A percentile compares a stretch with the other conserved stretches of the same genome.
phyloP scores from a whole-genome alignment of 768 basidiomycete species.

The Trametes maxima region DNA sequence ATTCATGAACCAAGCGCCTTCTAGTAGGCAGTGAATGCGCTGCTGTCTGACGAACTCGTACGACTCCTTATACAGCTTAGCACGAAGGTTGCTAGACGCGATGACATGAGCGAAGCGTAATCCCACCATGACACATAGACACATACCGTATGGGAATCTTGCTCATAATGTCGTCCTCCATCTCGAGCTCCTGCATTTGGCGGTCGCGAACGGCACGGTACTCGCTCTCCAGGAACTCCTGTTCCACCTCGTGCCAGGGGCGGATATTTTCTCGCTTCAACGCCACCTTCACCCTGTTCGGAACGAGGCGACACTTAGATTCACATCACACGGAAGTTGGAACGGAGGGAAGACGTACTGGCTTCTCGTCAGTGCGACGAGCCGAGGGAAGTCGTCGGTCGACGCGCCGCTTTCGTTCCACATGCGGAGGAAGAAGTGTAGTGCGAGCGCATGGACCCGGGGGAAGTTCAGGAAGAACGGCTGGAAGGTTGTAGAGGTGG shows the following conservation, averaged over 20 bases:
- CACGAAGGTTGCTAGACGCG: conserved; percentile 68
- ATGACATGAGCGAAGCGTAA: no score
- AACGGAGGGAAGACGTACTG: conserved; percentile 51
- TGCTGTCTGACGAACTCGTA: conserved; percentile 89
- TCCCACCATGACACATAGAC: not conserved
- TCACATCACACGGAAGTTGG: not conserved
- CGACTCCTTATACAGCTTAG: conserved; percentile 86
- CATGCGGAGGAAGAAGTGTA: conserved; percentile 88
- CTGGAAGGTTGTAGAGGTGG: conserved; percentile 78
- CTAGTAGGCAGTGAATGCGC: conserved; percentile 82
- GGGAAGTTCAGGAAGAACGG: conserved; percentile 88
- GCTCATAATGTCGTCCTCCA: conserved; percentile 84
- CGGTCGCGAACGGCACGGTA: conserved; percentile 85
- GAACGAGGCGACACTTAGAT: not conserved
- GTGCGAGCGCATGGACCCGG: conserved; percentile 78
- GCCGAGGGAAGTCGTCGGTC: conserved; percentile 72
- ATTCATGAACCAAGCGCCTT: conserved; percentile 93
- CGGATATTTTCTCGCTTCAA: conserved; percentile 73
- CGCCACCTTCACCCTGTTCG: conserved; percentile 70
- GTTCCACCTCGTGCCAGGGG: conserved; percentile 83
- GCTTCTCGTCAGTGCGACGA: conserved; percentile 77
- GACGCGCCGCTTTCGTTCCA: conserved; percentile 88
- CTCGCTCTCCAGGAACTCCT: conserved; percentile 78
- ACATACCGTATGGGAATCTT: conserved; percentile 84
- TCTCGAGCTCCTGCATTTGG: conserved; percentile 88